A percentile compares a stretch with the other conserved stretches of the same genome.
Conservation (phyloP, 2,329 filamentous ascomycete species). For the Cladobotryum mycophilum region DNA sequence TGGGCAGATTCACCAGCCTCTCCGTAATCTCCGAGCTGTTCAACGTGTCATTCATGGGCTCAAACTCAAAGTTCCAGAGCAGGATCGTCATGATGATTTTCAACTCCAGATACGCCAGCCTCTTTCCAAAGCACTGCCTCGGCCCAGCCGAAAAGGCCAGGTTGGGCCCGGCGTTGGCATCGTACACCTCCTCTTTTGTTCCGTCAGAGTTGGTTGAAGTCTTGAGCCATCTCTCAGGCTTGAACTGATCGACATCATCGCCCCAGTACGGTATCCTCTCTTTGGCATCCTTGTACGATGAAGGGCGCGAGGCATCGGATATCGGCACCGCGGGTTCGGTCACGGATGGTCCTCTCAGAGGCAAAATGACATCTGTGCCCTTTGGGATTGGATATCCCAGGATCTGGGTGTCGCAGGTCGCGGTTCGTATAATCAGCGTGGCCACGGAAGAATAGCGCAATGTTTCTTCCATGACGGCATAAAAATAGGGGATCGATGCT, state of each 20-base stretch:
- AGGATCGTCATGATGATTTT: conserved; percentile 30
- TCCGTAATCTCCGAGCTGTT: conserved; percentile 17
- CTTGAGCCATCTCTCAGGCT: conserved; percentile 33
- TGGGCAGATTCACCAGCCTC: conserved; percentile 21
- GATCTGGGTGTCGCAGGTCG: conserved; percentile 27
- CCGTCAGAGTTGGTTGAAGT: conserved; percentile 9
- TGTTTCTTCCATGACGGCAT: conserved; percentile 32
- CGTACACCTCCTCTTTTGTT: conserved; percentile 19
- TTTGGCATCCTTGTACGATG: conserved; percentile 18
- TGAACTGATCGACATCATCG: conserved; percentile 24
- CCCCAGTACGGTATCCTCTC: conserved; percentile 25
- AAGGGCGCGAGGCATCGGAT: conserved; percentile 22
- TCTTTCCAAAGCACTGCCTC: conserved; percentile 33
- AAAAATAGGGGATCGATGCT: conserved; percentile 27
- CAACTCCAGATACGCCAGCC: conserved; percentile 31
- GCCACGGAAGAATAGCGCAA: conserved; percentile 26
- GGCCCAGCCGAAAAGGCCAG: conserved; percentile 31
- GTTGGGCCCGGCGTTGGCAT: conserved; percentile 27
- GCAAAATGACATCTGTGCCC: conserved; percentile 26
- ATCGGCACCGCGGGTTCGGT: conserved; percentile 21
- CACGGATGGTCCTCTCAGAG: conserved; percentile 23
- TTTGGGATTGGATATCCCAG: conserved; percentile 28
- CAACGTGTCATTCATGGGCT: conserved; percentile 13
- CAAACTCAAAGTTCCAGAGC: conserved; percentile 33
- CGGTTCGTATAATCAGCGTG: conserved; percentile 23